These are phyloP conservation scores for Cercophora scortea DNA, from an alignment of 495 filamentous ascomycete genomes.

Conservation along the genomic window DNA sequence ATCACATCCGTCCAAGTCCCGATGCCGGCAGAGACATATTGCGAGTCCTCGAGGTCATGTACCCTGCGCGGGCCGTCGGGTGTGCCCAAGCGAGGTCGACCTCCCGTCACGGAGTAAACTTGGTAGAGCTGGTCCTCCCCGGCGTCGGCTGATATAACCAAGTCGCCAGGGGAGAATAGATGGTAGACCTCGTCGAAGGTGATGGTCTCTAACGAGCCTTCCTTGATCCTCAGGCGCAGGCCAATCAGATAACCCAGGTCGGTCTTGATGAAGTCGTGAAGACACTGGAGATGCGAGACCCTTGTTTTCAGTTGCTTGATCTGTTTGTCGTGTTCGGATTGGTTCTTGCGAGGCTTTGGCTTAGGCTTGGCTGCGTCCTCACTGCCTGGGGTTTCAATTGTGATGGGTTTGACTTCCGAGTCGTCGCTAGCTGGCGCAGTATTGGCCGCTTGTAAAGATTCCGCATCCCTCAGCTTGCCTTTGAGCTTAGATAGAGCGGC, in stretches of 20 bases:
- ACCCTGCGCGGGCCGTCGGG: conserved; percentile 5
- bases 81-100: not conserved
- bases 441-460: too few species aligned
- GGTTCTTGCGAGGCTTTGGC: too few species aligned
- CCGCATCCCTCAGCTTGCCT: too few species aligned
- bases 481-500: too few species aligned
- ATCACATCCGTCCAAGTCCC: too few species aligned
- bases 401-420: too few species aligned
- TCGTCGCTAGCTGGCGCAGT: too few species aligned
- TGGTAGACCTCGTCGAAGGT: conserved; percentile 32
- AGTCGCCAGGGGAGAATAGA: conserved; percentile 28
- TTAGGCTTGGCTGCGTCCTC: too few species aligned
- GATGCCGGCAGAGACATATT: not conserved
- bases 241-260: conserved; percentile 3
- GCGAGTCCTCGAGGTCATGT: not conserved
- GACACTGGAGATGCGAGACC: conserved; percentile 4
- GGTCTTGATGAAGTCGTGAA: conserved; percentile 9
- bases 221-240: conserved; percentile 1
- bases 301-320: too few species aligned
- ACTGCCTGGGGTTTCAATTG: too few species aligned
- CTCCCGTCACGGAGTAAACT: conserved; percentile 19
- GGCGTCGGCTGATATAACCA: conserved; percentile 13
- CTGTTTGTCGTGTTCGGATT: too few species aligned
- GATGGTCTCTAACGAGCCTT: conserved; percentile 5
- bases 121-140: conserved; percentile 16